phyloP scores from a whole-genome alignment of 371 early-diverging fungal genomes.

The Mucor irregularis region DNA sequence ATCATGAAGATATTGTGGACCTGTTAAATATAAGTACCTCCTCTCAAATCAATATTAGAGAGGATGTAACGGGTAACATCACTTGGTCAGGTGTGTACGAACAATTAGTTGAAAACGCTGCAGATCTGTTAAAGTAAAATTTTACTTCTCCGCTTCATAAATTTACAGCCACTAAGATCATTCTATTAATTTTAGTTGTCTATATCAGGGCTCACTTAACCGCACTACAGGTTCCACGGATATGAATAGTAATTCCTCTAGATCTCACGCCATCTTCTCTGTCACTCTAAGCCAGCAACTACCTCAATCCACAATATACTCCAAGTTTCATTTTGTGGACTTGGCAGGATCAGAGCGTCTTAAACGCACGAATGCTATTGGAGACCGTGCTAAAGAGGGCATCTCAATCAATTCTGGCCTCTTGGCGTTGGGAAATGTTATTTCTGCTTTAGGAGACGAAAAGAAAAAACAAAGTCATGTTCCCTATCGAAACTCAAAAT shows the following conservation, averaged over 20 bases:
- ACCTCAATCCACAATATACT: constrained; percentile 18
- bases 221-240: constrained; percentile 95
- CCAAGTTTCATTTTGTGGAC: constrained; percentile 96
- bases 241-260: constrained; percentile 91
- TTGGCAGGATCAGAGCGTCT: constrained; percentile 93
- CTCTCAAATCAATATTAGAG: constrained; percentile 65
- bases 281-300: constrained; percentile 44
- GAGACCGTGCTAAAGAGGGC: constrained; percentile 94
- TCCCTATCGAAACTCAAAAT: constrained; percentile 96
- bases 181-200: constrained; percentile 26
- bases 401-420: constrained; percentile 98
- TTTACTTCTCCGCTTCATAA: neutral
- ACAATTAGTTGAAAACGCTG: constrained; percentile 67
- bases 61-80: constrained; percentile 90
- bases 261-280: constrained; percentile 98
- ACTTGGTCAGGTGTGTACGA: constrained; percentile 89
- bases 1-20: constrained; percentile 93
- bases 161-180: too few relatives aligned
- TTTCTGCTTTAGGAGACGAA: constrained; percentile 92
- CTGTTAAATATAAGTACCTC: constrained; percentile 46
- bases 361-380: constrained; percentile 94
- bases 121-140: constrained; percentile 70
- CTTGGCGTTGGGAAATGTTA: constrained; percentile 97
- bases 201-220: constrained; percentile 77
- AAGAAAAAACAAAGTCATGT: constrained; percentile 73